Evolutionary conservation across 2,329 filamentous ascomycete genomes (phyloP).

Genomic region (Orbilia oligospora): DNA sequence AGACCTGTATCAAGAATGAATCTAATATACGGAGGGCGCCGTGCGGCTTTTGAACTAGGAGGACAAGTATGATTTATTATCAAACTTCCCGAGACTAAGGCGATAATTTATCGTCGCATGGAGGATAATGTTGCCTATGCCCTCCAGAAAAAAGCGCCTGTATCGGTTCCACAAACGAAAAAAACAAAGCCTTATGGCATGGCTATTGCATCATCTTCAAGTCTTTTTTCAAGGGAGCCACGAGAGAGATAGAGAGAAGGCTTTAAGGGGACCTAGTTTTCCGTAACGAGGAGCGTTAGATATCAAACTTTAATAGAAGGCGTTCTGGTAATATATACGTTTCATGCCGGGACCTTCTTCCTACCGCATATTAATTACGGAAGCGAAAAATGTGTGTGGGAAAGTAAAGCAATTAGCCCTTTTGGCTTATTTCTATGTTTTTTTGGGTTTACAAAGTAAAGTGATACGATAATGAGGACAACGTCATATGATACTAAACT

Average conservation of each 20-base stretch:
- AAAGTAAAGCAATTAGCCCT: constrained; percentile 13
- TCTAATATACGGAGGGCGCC: constrained; percentile 13
- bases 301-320: constrained; percentile 22
- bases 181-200: constrained; percentile 14
- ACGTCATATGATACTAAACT: constrained; percentile 49
- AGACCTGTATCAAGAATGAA: constrained; percentile 24
- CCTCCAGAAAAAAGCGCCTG: neutral
- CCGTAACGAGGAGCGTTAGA: constrained; percentile 39
- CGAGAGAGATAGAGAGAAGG: neutral
- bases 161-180: constrained; percentile 11
- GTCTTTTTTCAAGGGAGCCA: constrained; percentile 18
- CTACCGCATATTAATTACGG: constrained; percentile 23
- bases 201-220: constrained; percentile 26
- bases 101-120: constrained; percentile 15
- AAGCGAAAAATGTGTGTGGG: constrained; percentile 1
- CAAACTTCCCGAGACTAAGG: neutral
- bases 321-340: constrained; percentile 39
- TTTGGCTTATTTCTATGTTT: neutral
- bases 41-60: constrained; percentile 4
- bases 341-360: constrained; percentile 34
- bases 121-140: neutral
- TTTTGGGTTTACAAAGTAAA: neutral
- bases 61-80: constrained; percentile 23
- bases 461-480: constrained; percentile 58
- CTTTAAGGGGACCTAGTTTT: constrained; percentile 11